Base-by-base conservation (phyloP, 805 yeast species). In the Wickerhamomyces hampshirensis region DNA sequence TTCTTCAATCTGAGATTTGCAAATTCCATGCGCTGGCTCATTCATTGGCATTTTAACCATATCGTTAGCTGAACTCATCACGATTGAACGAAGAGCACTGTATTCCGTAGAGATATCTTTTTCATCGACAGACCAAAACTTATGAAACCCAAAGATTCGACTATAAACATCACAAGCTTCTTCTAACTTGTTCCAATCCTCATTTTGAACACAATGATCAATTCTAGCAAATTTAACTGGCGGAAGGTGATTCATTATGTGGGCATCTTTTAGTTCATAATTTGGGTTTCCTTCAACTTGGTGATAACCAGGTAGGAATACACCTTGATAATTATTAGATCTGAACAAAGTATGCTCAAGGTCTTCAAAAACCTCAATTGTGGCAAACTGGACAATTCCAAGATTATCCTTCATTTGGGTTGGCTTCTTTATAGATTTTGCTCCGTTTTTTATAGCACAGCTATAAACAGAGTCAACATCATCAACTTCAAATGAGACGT, bases 91-190 rank as follows among this genome's bases (percentile, higher is more conserved):
- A 38, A 85, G 69, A 0, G 93, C 84, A 2, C 88, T 73, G 46
- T 63, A 76, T 35, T 73, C 76, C 0, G 95, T 84, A 34, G 71
- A 68, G n/a, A 86, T 73, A 45, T 80, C 84, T 31, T 65, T 67
- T 44, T 86, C 95, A 55, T 84, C 95, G 10, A 83, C 94, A 1
- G 91, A 80, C 93, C 94, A 84, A 55, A 75, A 85, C 51, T 77
- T 67, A 47, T 80, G 87, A 59, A 86, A 83, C 1, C 88, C 88
- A 47, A 85, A 75, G 2, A 75, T 71, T 18, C 60, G 57, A 19
- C 77, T 73, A 58, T 87, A 85, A 39, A 72, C 71, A 13, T 62
- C 60, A 47, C 88, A 82, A 1, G 76, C 73, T 5, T 47, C 47
- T 21, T 66, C 68, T 82, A 84, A 75, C 47, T 72, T 63, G 50